A percentile compares a stretch with the other conserved stretches of the same genome.
phyloP scores from a whole-genome alignment of 306 rosid genomes.

The Boehmeria nivea region DNA sequence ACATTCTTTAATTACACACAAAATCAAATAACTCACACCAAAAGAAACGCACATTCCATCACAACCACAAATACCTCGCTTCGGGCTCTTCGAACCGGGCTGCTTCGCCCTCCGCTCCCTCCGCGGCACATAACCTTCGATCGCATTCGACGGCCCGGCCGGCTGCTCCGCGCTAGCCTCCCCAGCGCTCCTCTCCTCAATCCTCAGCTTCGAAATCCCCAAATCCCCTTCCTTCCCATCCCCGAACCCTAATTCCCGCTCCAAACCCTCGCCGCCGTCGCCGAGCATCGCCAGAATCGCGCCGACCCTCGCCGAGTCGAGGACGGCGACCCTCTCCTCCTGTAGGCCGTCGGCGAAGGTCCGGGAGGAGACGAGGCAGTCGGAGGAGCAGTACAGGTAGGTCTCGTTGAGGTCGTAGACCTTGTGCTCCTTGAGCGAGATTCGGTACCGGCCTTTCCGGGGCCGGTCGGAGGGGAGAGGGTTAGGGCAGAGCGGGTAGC shows the following conservation, averaged over 20 bases:
- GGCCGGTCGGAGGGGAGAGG: slow-evolving; percentile 47
- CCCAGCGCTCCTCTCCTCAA: slow-evolving; percentile 57
- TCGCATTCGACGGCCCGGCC: slow-evolving; percentile 90
- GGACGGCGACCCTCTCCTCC: slow-evolving; percentile 50
- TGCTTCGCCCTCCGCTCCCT: slow-evolving; percentile 32
- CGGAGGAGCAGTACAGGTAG: slow-evolving; percentile 67
- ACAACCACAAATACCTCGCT: slow-evolving; percentile 40
- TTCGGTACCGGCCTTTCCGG: slow-evolving; percentile 64
- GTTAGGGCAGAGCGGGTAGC: slow-evolving; percentile 52
- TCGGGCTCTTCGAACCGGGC: slow-evolving; percentile 31
- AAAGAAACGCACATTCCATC: neutral
- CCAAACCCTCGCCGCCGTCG: slow-evolving; percentile 22
- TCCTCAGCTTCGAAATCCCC: slow-evolving; percentile 52
- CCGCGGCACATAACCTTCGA: slow-evolving; percentile 84
- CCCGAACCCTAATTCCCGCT: slow-evolving; percentile 30
- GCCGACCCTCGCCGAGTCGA: slow-evolving; percentile 47
- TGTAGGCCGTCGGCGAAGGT: slow-evolving; percentile 54
- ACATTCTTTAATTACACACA: neutral
- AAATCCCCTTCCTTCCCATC: slow-evolving; percentile 45
- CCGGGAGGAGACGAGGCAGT: slow-evolving; percentile 60
- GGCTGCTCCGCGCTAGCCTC: slow-evolving; percentile 53
- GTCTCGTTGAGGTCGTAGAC: slow-evolving; percentile 77
- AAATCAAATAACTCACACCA: neutral
- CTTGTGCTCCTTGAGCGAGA: slow-evolving; percentile 76
- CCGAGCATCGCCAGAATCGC: slow-evolving; percentile 46